These are phyloP conservation scores for Trichoderma hamatum DNA, from an alignment of 2,329 filamentous ascomycete genomes.

Conservation along the genomic window DNA sequence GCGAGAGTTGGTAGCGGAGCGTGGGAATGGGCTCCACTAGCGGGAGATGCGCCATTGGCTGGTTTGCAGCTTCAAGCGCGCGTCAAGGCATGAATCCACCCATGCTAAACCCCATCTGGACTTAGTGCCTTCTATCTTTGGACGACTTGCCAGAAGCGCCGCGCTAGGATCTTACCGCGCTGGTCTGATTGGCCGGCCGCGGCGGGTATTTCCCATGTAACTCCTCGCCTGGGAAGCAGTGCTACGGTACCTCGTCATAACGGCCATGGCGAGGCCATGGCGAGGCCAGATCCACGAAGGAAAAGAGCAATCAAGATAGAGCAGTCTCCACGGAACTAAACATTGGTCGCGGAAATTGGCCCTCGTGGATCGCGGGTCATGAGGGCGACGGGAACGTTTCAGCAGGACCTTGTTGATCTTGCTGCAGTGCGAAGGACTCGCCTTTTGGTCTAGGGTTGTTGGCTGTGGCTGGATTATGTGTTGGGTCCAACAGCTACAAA, in stretches of 20 bases:
- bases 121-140: conserved; percentile 14
- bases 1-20: neutral
- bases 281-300: conserved; percentile 11
- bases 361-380: conserved; percentile 5
- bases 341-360: conserved; percentile 3
- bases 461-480: conserved; percentile 1
- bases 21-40: neutral
- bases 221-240: neutral
- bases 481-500: conserved; percentile 20
- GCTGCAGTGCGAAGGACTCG: neutral
- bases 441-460: neutral
- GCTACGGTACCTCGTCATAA: conserved; percentile 9
- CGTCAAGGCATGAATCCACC: conserved; percentile 20
- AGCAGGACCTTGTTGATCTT: neutral
- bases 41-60: conserved; percentile 19
- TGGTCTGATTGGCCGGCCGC: conserved; percentile 25
- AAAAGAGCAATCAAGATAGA: neutral
- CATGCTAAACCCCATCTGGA: neutral
- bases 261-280: conserved; percentile 3
- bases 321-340: neutral
- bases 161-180: conserved; percentile 28
- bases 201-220: conserved; percentile 2
- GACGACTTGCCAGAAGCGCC: conserved; percentile 16
- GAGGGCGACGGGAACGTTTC: conserved; percentile 21
- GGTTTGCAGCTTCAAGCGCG: conserved; percentile 25